phyloP scores from a whole-genome alignment of 2,329 filamentous ascomycete genomes.

The Rutstroemia sp. region DNA sequence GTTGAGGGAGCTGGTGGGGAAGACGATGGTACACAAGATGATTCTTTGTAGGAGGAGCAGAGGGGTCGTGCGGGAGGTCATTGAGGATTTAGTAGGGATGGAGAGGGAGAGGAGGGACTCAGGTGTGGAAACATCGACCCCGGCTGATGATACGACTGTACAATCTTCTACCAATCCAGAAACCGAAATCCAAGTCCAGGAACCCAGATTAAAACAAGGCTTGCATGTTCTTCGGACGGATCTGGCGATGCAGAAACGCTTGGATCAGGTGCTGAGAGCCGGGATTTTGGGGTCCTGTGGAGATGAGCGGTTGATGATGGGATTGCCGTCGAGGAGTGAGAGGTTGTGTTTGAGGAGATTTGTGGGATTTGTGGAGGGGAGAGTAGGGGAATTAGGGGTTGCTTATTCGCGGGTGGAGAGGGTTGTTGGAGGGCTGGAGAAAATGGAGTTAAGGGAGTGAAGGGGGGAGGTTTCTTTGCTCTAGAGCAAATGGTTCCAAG shows the following conservation, averaged over 20 bases:
- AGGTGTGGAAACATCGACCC: too few species aligned
- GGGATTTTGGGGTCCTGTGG: slow-evolving; percentile 4
- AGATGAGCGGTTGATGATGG: slow-evolving; percentile 7
- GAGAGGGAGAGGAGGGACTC: background rate
- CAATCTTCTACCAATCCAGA: background rate
- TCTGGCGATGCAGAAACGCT: slow-evolving; percentile 3
- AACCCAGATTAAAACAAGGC: background rate
- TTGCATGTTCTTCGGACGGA: background rate
- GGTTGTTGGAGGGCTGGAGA: background rate
- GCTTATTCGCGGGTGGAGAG: slow-evolving; percentile 4
- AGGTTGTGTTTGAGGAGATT: slow-evolving; percentile 6
- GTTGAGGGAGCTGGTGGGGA: slow-evolving; percentile 7
- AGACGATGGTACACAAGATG: slow-evolving; percentile 6
- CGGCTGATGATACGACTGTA: too few species aligned
- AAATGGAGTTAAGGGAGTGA: background rate
- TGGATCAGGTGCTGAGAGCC: slow-evolving; percentile 4
- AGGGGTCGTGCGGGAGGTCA: background rate
- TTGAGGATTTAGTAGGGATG: slow-evolving; percentile 1
- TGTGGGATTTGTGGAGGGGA: slow-evolving; percentile 6
- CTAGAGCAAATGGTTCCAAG: background rate
- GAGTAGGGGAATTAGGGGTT: slow-evolving; percentile 1
- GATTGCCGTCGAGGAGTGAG: slow-evolving; percentile 2
- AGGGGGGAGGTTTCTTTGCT: background rate
- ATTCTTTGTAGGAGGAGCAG: slow-evolving; percentile 5
- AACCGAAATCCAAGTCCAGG: background rate